Conservation (phyloP, 371 early-diverging fungal species). For the Syncephalastrum contaminatum region DNA sequence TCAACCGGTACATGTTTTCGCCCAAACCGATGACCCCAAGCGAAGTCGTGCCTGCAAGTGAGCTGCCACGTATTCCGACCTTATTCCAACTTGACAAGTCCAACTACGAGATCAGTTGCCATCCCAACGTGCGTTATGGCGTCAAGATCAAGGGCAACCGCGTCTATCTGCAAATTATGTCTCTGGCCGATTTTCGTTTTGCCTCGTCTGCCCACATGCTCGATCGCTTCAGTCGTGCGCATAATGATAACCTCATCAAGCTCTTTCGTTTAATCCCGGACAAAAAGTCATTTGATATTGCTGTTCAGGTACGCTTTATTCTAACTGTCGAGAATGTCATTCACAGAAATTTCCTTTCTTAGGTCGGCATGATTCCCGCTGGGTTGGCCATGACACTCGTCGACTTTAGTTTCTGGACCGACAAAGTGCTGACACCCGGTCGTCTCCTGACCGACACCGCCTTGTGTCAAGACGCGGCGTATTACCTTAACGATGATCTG, state of each 20-base stretch:
- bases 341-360: too few relatives aligned
- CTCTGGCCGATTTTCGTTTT: constrained; percentile 9
- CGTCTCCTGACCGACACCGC: too few relatives aligned
- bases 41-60: not conserved
- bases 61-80: constrained; percentile 10
- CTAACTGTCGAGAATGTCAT: too few relatives aligned
- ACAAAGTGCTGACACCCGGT: constrained; percentile 9
- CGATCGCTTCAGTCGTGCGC: constrained; percentile 3
- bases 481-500: too few relatives aligned
- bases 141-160: constrained; percentile 11
- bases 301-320: constrained; percentile 1
- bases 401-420: constrained; percentile 15
- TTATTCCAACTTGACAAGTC: constrained; percentile 12
- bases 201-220: too few relatives aligned
- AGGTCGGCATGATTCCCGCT: constrained; percentile 14
- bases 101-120: constrained; percentile 9
- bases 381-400: constrained; percentile 9
- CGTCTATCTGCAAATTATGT: constrained; percentile 12
- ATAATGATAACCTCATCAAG: constrained; percentile 5
- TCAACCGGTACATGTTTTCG: constrained; percentile 3
- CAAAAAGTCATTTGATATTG: constrained; percentile 14
- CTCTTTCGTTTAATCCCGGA: constrained; percentile 13
- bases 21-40: not conserved
- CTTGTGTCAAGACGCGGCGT: too few relatives aligned
- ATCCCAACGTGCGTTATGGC: constrained; percentile 9